Evolutionary conservation across 1,284 basidiomycete species (phyloP), one percentile per base, ranked within the genome.

Genomic region (Puccinia brachypodii): DNA sequence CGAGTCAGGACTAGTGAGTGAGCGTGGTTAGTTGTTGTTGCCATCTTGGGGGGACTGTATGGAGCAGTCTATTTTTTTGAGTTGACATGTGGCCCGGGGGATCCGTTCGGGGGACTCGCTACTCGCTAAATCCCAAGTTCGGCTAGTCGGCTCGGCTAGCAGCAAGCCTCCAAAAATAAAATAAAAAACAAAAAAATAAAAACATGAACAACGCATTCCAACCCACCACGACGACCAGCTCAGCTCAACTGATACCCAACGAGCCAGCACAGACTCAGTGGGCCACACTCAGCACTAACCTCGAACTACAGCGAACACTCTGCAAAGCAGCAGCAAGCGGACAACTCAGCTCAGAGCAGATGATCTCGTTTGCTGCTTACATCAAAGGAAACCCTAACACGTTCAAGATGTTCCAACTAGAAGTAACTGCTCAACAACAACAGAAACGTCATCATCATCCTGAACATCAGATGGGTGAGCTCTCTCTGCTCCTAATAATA

Each of bases 1-100:
- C 96, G 92, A 25, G 93, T 95, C 53, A 85, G 84, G 3, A 86
- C 86, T 19, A 83, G 40, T 14, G 80, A 56, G 31, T 76, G 36
- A n/a, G 73, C 53, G 22, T 42, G 36, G 56, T 60, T 60, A n/a
- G n/a, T n/a, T n/a, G n/a, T n/a, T n/a, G n/a, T n/a, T n/a, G n/a
- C n/a, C n/a, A n/a, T n/a, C n/a, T n/a, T n/a, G n/a, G n/a, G n/a
- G n/a, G n/a, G n/a, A n/a, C n/a, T n/a, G n/a, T n/a, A n/a, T n/a
- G n/a, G n/a, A n/a, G n/a, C n/a, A n/a, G n/a, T n/a, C n/a, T n/a
- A n/a, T n/a, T n/a, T n/a, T n/a, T n/a, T n/a, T n/a, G n/a, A n/a
- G n/a, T n/a, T n/a, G n/a, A n/a, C n/a, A n/a, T n/a, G n/a, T n/a
- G n/a, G n/a, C n/a, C n/a, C n/a, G n/a, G n/a, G n/a, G n/a, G n/a